Conservation (phyloP, 225 moss, liverwort and hornwort genomes). For the Straminergon stramineum region DNA sequence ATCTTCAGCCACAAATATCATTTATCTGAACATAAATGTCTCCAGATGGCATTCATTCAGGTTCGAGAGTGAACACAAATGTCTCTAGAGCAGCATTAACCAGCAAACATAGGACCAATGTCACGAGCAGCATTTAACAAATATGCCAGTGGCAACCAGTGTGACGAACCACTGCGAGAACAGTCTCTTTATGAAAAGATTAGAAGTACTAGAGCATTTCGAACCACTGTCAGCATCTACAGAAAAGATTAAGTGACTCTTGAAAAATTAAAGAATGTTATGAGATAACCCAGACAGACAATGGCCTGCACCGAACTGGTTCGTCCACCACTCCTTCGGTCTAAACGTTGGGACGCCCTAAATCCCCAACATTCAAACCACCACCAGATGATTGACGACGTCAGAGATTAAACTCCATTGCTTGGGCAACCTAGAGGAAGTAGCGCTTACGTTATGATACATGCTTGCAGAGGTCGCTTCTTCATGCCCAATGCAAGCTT, state of each 20-base stretch:
- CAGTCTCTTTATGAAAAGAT: not conserved
- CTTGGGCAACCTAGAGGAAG: not conserved
- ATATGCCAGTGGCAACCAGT: not conserved
- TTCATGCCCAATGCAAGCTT: not conserved
- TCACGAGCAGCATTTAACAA: not conserved
- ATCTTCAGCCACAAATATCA: not conserved
- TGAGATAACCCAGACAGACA: not conserved
- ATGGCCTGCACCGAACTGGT: not conserved
- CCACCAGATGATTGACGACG: not conserved
- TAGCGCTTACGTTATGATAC: not conserved
- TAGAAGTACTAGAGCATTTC: not conserved
- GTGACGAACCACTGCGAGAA: not conserved
- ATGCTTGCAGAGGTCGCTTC: not conserved
- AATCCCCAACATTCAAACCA: not conserved
- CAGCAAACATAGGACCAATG: not conserved
- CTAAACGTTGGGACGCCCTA: not conserved
- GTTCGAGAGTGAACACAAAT: not conserved
- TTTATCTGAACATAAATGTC: not conserved
- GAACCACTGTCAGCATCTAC: not conserved
- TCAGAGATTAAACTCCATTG: not conserved
- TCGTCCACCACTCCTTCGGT: not conserved
- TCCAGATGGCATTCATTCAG: not conserved
- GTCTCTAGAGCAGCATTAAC: not conserved
- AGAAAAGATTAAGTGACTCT: not conserved
- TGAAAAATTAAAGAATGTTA: not conserved